These are phyloP conservation scores for Heimioporus sp. DNA, from an alignment of 768 basidiomycete species.

Conservation along the genomic window DNA sequence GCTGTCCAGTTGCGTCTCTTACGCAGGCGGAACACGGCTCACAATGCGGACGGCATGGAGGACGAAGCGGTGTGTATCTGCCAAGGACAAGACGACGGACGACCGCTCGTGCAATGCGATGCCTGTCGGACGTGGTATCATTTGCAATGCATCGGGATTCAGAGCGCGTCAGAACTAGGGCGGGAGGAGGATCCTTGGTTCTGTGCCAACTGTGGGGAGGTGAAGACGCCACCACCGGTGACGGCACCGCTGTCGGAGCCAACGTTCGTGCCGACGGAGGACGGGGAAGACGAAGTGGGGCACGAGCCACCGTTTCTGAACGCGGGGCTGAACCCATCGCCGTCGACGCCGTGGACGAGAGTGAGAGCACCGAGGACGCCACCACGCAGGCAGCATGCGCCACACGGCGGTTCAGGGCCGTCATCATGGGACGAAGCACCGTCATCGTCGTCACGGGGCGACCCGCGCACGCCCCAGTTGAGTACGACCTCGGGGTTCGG, in stretches of 20 bases:
- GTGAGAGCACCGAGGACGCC: constrained; percentile 48
- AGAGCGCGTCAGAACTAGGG: constrained; percentile 60
- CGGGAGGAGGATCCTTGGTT: constrained; percentile 81
- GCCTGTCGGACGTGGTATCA: constrained; percentile 82
- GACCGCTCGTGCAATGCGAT: constrained; percentile 82
- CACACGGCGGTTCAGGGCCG: constrained; percentile 35
- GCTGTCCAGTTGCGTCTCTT: constrained; percentile 50
- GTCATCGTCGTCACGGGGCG: constrained; percentile 45
- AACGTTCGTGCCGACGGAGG: constrained; percentile 67
- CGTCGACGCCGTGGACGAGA: constrained; percentile 47
- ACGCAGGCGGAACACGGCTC: constrained; percentile 39
- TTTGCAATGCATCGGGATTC: constrained; percentile 74
- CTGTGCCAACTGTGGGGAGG: constrained; percentile 53
- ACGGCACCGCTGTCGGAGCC: constrained; percentile 45
- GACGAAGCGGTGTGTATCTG: constrained; percentile 65
- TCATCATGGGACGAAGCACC: constrained; percentile 46
- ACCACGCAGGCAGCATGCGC: constrained; percentile 26
- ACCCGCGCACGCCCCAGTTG: constrained; percentile 55
- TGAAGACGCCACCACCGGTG: constrained; percentile 40
- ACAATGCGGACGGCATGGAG: constrained; percentile 39
- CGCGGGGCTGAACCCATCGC: constrained; percentile 51
- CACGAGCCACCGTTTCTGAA: constrained; percentile 63
- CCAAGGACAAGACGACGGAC: constrained; percentile 62
- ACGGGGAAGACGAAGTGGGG: constrained; percentile 34
- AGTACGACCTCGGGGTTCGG: constrained; percentile 28